Evolutionary conservation across 345 rosid genomes (phyloP), one percentile per base, ranked within the genome.

Genomic region (Populus simonii): DNA sequence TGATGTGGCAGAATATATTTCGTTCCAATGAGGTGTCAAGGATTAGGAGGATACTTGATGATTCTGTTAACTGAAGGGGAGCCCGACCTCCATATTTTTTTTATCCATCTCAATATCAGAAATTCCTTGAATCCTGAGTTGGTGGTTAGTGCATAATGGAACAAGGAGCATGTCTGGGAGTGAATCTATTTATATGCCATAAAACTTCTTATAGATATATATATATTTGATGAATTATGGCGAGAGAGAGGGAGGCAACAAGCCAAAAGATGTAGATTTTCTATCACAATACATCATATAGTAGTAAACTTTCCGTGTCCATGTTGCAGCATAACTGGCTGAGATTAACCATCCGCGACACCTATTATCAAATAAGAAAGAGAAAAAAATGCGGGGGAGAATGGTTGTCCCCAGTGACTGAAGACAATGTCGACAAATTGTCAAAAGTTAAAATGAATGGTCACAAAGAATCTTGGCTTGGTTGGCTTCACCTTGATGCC

Each of bases 391-490:
- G 38, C 4, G 47, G 36, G 70, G 43, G 55, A 23, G 47, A 63
- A 35, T 62, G 71, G 25, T 13, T 33, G 13, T 31, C 70, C 69
- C 69, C n/a, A 29, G 22, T 66, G 71, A 31, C 31, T 45, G 62
- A 45, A 66, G 41, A 18, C 68, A 69, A 20, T 41, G 33, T 12
- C 9, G 73, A 27, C 3, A 5, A 17, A 25, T 45, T 22, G 53
- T 35, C 47, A 47, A 65, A 8, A 47, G 27, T 45, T 47, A 31
- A 33, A 71, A 78, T n/a, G 49, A 16, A 9, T 49, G 75, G 71
- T 71, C 7, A 15, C 13, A 70, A 69, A 39, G 41, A 70, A 70
- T 77, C 20, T n/a, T 59, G 74, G 69, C 31, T 41, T 15, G 74
- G 41, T 29, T 22, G 31, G 38, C n/a, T 41, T 23, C 4, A 55